phyloP scores from a whole-genome alignment of 2,329 filamentous ascomycete species.

The Neospermospora avenae region DNA sequence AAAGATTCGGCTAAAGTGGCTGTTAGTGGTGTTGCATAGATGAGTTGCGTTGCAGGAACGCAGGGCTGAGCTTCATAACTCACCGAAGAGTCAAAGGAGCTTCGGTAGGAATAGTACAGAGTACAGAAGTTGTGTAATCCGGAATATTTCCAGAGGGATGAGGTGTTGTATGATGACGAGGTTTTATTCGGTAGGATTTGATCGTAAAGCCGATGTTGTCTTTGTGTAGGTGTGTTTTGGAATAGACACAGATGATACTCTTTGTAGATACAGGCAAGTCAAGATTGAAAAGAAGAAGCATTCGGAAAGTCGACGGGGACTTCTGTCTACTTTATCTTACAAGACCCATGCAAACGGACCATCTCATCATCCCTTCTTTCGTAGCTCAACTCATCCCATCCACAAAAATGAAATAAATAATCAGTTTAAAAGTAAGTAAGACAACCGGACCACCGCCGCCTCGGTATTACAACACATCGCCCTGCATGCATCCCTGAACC shows the following conservation, averaged over 20 bases:
- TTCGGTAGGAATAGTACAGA: not conserved
- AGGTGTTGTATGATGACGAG: not conserved
- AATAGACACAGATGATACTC: not conserved
- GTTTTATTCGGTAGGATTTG: slow-evolving; percentile 1
- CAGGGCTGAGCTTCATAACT: slow-evolving; percentile 15
- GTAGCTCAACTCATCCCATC: not conserved
- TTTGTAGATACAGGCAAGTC: not conserved
- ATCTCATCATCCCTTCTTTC: slow-evolving; percentile 3
- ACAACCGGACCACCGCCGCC: slow-evolving; percentile 6
- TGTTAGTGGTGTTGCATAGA: slow-evolving; percentile 5
- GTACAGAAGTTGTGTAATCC: slow-evolving; percentile 2
- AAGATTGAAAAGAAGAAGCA: not conserved
- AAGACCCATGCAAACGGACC: slow-evolving; percentile 1
- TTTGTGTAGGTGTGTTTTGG: not conserved
- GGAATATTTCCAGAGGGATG: not conserved
- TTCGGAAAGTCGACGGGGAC: not conserved
- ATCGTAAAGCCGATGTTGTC: not conserved
- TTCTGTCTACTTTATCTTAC: not conserved
- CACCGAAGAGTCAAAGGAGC: slow-evolving; percentile 6
- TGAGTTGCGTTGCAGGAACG: slow-evolving; percentile 8
- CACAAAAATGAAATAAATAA: slow-evolving; percentile 5
- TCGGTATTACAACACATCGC: not conserved
- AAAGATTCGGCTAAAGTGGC: slow-evolving; percentile 1
- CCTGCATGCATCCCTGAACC: not conserved
- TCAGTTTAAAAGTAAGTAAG: not conserved